phyloP scores from a whole-genome alignment of 148 eudicot species.

The Oxyria digyna region DNA sequence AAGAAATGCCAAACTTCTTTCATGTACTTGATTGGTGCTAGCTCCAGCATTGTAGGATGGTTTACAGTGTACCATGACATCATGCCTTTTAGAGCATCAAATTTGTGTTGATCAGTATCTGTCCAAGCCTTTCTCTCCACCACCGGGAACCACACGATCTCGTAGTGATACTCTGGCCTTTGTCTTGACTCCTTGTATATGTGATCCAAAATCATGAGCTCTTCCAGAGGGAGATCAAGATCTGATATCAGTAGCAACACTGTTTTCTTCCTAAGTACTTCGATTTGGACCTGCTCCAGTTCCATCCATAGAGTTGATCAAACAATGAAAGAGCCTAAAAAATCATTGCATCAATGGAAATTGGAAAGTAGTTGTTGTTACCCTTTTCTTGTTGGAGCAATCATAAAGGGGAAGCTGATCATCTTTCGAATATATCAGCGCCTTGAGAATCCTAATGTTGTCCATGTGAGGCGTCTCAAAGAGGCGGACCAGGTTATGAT shows the following conservation, averaged over 20 bases:
- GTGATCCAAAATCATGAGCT: slow-evolving; percentile 35
- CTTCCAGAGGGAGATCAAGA: slow-evolving; percentile 46
- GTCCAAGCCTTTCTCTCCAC: slow-evolving; percentile 43
- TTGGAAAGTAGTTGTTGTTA: slow-evolving; percentile 1
- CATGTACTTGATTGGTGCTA: slow-evolving; percentile 59
- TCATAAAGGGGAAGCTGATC: slow-evolving; percentile 54
- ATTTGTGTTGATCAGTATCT: slow-evolving; percentile 31
- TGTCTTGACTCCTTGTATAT: slow-evolving; percentile 36
- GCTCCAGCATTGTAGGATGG: slow-evolving; percentile 60
- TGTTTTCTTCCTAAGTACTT: slow-evolving; percentile 54
- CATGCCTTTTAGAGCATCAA: slow-evolving; percentile 33
- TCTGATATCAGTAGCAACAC: slow-evolving; percentile 72
- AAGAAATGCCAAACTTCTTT: slow-evolving; percentile 65
- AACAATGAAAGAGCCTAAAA: neutral
- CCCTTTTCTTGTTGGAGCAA: slow-evolving; percentile 42
- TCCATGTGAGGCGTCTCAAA: slow-evolving; percentile 63
- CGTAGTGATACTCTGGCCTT: slow-evolving; percentile 38
- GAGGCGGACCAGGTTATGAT: slow-evolving; percentile 38
- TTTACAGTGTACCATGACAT: slow-evolving; percentile 78
- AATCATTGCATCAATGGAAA: neutral
- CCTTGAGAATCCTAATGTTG: slow-evolving; percentile 53
- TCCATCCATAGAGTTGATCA: neutral
- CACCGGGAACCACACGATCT: slow-evolving; percentile 86
- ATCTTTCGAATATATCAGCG: slow-evolving; percentile 47
- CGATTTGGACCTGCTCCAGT: slow-evolving; percentile 45